Evolutionary conservation across 805 yeast species (phyloP).

Genomic region (Wickerhamiella nectarea): DNA sequence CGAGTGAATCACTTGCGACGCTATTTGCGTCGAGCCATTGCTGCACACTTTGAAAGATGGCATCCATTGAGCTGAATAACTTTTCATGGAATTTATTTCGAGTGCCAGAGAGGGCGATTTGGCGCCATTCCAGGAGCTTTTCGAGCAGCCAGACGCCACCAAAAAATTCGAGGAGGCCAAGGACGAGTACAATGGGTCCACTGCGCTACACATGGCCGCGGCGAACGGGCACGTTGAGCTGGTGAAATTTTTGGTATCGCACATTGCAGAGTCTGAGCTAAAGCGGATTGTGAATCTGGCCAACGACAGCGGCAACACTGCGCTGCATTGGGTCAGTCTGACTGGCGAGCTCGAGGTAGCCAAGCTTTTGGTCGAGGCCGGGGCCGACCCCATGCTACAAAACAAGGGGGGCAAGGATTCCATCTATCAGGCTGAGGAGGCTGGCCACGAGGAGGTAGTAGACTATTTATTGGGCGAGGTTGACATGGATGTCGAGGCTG

Average conservation of each 20-base stretch:
- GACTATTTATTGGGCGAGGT: conserved; percentile 60
- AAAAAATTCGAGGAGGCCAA: conserved; percentile 36
- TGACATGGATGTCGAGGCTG: conserved; percentile 47
- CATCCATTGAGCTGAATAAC: conserved; percentile 7
- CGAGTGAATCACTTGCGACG: neutral
- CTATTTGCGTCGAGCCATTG: neutral
- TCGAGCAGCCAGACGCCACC: conserved; percentile 31
- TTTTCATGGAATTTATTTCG: conserved; percentile 38
- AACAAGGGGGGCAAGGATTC: conserved; percentile 70
- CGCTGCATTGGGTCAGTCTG: conserved; percentile 91
- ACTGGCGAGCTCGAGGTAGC: conserved; percentile 73
- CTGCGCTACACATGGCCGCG: conserved; percentile 88
- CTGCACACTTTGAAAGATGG: neutral
- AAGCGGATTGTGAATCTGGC: conserved; percentile 34
- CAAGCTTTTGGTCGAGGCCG: conserved; percentile 54
- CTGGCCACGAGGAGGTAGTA: conserved; percentile 61
- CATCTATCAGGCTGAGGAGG: conserved; percentile 78
- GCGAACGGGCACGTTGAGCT: conserved; percentile 82
- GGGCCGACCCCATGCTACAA: conserved; percentile 70
- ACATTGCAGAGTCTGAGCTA: conserved; percentile 29
- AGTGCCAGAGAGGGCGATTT: conserved; percentile 74
- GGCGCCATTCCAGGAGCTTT: conserved; percentile 55
- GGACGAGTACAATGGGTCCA: conserved; percentile 52
- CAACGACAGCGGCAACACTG: conserved; percentile 82
- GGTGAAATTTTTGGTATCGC: conserved; percentile 42